Base-by-base conservation (phyloP, 805 yeast genomes). In the Pichia gijzeniarum region DNA sequence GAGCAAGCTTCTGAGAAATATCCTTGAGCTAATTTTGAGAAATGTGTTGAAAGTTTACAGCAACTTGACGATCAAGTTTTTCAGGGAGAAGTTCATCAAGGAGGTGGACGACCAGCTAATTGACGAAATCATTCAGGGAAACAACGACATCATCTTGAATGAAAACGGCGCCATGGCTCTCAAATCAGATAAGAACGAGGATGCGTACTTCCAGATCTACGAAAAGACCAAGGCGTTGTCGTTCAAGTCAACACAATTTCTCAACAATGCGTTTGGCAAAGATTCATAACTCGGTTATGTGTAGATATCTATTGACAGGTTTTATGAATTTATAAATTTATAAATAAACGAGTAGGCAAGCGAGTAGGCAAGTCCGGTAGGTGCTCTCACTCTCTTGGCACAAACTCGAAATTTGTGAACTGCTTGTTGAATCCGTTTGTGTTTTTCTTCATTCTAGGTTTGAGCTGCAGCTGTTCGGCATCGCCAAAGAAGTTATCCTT, bases 211-310 rank as follows among this genome's bases (percentile, higher is more conserved):
- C 53, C 83, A 80, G 52, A 75, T 85, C 34, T 74, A 76, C 51
- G 85, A 80, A 55, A 77, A 74, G 61, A 78, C 85, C n/a, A 80
- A 80, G 69, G 79, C 79, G 4, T 65, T 80, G 55, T 72, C 77
- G 31, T 79, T 74, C 67, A 73, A 77, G 56, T 74, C 82, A 17
- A 73, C 71, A 59, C 83, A 79, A 62, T 67, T 77, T 38, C 68
- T 78, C 51, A 70, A 72, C 45, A 70, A 71, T 46, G 71, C 75
- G 42, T 60, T 60, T 48, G 51, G 51, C 52, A 56, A 50, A 45
- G 52, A 48, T 44, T 14, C 43, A 16, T 47, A 39, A 20, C 14
- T n/a, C n/a, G n/a, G n/a, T n/a, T n/a, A n/a, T n/a, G 35, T 27
- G 28, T 40, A 45, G 33, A 37, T 38, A 21, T 34, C 10, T 38